Evolutionary conservation across 805 yeast genomes (phyloP).

Genomic region (Schwanniomyces sp.): DNA sequence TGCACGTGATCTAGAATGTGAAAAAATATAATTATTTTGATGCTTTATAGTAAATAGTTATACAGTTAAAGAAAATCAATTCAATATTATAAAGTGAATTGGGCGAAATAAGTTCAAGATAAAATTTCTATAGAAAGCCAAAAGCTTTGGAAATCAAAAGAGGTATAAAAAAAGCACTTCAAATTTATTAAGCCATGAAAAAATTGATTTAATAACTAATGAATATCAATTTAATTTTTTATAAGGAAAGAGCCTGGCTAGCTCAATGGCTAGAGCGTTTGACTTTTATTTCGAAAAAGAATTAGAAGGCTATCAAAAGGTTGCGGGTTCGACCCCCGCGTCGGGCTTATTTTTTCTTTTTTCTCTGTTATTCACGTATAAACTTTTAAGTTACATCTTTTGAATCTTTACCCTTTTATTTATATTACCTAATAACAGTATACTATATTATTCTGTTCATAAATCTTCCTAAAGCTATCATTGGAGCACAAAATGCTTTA

Average conservation of each 20-base stretch:
- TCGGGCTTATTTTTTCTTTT: constrained; percentile 15
- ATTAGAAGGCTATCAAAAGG: constrained; percentile 7
- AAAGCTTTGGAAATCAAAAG: too few relatives aligned
- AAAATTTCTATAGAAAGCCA: too few relatives aligned
- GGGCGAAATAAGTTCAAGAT: too few relatives aligned
- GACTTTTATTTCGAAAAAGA: constrained; percentile 6
- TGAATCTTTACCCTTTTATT: not conserved
- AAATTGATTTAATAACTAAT: too few relatives aligned
- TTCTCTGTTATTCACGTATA: too few relatives aligned
- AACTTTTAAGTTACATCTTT: not conserved
- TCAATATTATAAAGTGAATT: not conserved
- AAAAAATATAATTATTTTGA: not conserved
- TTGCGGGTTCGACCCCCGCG: constrained; percentile 20
- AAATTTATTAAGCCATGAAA: too few relatives aligned
- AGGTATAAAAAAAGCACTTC: too few relatives aligned
- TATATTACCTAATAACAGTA: not conserved
- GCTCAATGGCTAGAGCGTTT: constrained; percentile 20
- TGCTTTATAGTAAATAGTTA: not conserved
- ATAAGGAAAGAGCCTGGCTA: constrained; percentile 10
- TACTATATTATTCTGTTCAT: constrained; percentile 41
- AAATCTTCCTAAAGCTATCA: constrained; percentile 44
- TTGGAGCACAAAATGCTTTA: constrained; percentile 46
- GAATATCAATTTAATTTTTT: not conserved
- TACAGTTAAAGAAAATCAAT: not conserved
- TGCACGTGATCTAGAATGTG: not conserved